Evolutionary conservation across 129 eudicot species (phyloP).

Genomic region (Mikania micrantha): DNA sequence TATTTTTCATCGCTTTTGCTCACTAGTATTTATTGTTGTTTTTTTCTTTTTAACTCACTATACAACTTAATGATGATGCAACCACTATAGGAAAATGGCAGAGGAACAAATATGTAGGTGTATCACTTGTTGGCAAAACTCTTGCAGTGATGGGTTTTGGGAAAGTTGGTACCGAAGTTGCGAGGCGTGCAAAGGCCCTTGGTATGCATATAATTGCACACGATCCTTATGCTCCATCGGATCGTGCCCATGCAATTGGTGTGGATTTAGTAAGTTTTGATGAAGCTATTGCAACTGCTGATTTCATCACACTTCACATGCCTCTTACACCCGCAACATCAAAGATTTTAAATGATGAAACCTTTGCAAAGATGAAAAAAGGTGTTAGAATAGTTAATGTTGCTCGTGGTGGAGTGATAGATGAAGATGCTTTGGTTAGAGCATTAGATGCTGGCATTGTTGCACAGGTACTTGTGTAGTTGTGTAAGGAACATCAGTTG

Average conservation of each 20-base stretch:
- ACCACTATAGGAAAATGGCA: constrained; percentile 69
- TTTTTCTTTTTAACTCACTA: neutral
- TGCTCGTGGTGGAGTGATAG: constrained; percentile 98
- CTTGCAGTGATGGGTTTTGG: constrained; percentile 95
- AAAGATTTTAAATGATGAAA: constrained; percentile 73
- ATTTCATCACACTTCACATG: constrained; percentile 96
- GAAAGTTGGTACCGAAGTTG: constrained; percentile 96
- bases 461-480: constrained; percentile 63
- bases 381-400: constrained; percentile 84
- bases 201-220: constrained; percentile 96
- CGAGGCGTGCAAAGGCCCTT: constrained; percentile 92
- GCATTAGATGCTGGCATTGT: constrained; percentile 92
- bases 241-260: constrained; percentile 92
- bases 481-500: neutral
- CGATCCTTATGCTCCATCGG: constrained; percentile 94
- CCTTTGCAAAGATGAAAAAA: constrained; percentile 88
- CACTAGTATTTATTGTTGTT: neutral
- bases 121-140: constrained; percentile 88
- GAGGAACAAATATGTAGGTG: constrained; percentile 92
- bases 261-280: constrained; percentile 89
- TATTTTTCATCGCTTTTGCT: neutral
- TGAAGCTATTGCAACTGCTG: constrained; percentile 75
- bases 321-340: constrained; percentile 78
- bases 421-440: constrained; percentile 76
- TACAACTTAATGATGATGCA: neutral